phyloP scores from a whole-genome alignment of 148 eudicot genomes.

The Suaeda aralocaspica region DNA sequence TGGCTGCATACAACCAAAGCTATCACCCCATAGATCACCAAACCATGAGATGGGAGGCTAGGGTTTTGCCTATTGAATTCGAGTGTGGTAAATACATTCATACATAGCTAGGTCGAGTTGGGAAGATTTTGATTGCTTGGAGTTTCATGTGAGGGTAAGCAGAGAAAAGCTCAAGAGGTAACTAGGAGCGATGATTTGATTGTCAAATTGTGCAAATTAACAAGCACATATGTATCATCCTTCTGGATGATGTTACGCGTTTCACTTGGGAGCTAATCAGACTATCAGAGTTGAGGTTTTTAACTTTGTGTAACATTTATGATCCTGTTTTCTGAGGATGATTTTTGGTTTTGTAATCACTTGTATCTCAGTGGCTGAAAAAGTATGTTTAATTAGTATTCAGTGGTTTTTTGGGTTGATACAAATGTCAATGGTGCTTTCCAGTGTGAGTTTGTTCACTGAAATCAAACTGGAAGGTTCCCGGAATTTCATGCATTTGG shows the following conservation, averaged over 20 bases:
- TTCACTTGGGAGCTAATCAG: neutral
- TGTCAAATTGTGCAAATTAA: no score
- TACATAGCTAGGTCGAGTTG: neutral
- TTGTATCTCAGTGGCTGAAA: neutral
- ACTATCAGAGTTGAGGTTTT: neutral
- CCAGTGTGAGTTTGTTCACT: neutral
- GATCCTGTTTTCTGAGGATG: neutral
- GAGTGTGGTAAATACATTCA: neutral
- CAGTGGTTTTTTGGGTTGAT: neutral
- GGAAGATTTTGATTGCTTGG: neutral
- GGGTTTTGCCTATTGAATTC: neutral
- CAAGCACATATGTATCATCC: neutral
- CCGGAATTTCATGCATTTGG: no score
- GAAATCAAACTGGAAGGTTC: neutral
- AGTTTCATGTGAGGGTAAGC: neutral
- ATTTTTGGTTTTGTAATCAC: neutral
- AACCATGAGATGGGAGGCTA: neutral
- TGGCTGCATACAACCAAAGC: neutral
- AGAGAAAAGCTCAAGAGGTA: neutral
- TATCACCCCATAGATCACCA: no score
- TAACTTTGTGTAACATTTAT: no score
- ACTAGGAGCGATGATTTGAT: neutral
- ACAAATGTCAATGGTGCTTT: no score
- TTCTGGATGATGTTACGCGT: no score
- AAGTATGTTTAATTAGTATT: neutral